Evolutionary conservation across 805 yeast genomes (phyloP).

Genomic region (Saccharomycopsis javanensis): DNA sequence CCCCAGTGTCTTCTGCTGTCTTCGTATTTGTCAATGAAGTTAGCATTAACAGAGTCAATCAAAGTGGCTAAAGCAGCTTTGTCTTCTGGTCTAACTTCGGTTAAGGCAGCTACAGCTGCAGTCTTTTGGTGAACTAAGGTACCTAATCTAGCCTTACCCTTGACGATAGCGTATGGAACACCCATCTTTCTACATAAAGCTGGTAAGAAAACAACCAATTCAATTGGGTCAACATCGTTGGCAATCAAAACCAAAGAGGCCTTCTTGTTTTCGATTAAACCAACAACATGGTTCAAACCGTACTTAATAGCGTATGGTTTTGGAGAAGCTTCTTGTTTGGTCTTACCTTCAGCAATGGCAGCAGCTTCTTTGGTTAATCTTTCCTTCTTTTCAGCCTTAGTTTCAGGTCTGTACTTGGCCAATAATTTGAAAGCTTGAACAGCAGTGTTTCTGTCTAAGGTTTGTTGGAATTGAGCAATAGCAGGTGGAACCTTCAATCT

Average conservation of each 20-base stretch:
- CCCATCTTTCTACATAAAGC: slow-evolving; percentile 99
- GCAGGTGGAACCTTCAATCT: slow-evolving; percentile 99
- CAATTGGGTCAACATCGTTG: slow-evolving; percentile 98
- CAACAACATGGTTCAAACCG: slow-evolving; percentile 99
- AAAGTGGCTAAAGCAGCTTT: slow-evolving; percentile 90
- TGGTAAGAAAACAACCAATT: slow-evolving; percentile 93
- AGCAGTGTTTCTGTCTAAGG: slow-evolving; percentile 98
- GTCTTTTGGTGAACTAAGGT: slow-evolving; percentile 96
- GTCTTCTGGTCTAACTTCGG: slow-evolving; percentile 91
- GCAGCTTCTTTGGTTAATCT: slow-evolving; percentile 98
- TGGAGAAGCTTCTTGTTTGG: slow-evolving; percentile 91
- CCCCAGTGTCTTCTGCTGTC: slow-evolving; percentile 99
- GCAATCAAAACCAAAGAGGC: slow-evolving; percentile 96
- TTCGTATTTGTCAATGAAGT: slow-evolving; percentile 90
- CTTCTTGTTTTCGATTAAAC: slow-evolving; percentile 96
- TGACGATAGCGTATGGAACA: slow-evolving; percentile 96
- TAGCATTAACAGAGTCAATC: slow-evolving; percentile 85
- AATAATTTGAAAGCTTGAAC: slow-evolving; percentile 92
- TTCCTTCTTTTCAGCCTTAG: slow-evolving; percentile 95
- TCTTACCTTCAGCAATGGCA: slow-evolving; percentile 96
- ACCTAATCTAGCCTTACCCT: slow-evolving; percentile 98
- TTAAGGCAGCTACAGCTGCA: slow-evolving; percentile 93
- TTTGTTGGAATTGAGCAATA: slow-evolving; percentile 90
- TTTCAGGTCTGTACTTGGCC: slow-evolving; percentile 99
- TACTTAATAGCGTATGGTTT: slow-evolving; percentile 96